Evolutionary conservation across 441 rosid genomes (phyloP).

Genomic region (Bruguiera hainesii): DNA sequence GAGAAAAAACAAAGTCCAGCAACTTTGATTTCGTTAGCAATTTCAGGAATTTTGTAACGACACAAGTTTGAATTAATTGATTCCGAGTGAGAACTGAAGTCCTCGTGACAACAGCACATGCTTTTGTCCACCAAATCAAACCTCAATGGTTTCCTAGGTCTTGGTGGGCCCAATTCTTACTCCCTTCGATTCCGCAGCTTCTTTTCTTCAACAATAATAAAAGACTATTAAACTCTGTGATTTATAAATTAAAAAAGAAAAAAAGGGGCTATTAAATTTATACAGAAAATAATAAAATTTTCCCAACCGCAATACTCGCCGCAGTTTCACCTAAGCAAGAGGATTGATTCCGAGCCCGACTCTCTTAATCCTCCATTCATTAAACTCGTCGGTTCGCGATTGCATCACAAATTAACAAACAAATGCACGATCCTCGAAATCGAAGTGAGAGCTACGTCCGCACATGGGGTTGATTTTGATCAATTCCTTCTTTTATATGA

Average conservation of each 20-base stretch:
- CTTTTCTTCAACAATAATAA: neutral
- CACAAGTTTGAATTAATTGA: neutral
- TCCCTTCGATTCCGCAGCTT: neutral
- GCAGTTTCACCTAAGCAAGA: neutral
- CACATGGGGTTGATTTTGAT: slow-evolving; percentile 22
- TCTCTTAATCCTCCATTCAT: no score
- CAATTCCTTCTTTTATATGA: neutral
- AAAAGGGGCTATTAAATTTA: no score
- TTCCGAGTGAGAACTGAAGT: slow-evolving; percentile 11
- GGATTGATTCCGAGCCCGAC: no score
- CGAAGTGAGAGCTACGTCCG: slow-evolving; percentile 19
- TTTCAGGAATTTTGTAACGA: neutral
- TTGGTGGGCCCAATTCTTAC: slow-evolving; percentile 24
- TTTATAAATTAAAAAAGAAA: no score
- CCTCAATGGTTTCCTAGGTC: neutral
- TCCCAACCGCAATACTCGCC: slow-evolving; percentile 40
- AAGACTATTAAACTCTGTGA: no score
- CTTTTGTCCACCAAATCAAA: slow-evolving; percentile 34
- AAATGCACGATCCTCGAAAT: neutral
- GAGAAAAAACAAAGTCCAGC: no score
- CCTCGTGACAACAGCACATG: slow-evolving; percentile 37
- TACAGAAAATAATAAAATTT: neutral
- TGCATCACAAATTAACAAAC: neutral
- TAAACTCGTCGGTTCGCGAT: no score
- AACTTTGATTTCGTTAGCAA: neutral